Evolutionary conservation across 768 basidiomycete genomes (phyloP).

Genomic region (Nidularia pulvinata): DNA sequence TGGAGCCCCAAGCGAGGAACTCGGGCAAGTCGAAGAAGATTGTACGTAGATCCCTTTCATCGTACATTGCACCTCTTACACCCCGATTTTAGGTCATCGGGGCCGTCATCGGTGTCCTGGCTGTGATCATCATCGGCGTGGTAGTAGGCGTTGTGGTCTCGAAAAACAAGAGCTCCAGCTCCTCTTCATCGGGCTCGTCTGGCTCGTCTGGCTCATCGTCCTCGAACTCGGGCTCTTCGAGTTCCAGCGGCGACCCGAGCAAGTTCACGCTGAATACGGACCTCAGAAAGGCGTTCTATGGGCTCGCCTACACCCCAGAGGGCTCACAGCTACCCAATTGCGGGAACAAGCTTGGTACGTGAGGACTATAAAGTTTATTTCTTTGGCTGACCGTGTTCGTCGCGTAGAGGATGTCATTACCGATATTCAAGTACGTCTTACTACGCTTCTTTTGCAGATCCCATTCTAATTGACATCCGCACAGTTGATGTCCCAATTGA

Average conservation of each 20-base stretch:
- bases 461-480: conserved; percentile 10
- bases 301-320: conserved; percentile 83
- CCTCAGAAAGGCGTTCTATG: conserved; percentile 79
- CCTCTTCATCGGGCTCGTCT: conserved; percentile 6
- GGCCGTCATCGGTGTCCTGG: conserved; percentile 28
- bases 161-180: conserved; percentile 26
- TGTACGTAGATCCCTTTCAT: conserved; percentile 8
- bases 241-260: conserved; percentile 68
- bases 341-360: conserved; percentile 48
- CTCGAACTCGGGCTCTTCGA: conserved; percentile 6
- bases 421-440: conserved; percentile 61
- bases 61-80: neutral
- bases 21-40: conserved; percentile 20
- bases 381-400: neutral
- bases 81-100: conserved; percentile 43
- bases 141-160: conserved; percentile 61
- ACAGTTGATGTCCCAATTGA: conserved; percentile 84
- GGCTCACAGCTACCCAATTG: conserved; percentile 75
- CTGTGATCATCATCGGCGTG: conserved; percentile 45
- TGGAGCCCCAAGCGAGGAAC: conserved; percentile 10
- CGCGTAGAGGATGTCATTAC: conserved; percentile 54
- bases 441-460: neutral
- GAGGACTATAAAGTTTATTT: neutral
- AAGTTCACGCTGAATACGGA: conserved; percentile 69
- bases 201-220: conserved; percentile 3